A percentile compares a stretch with the other conserved stretches of the same genome.
Conservation (phyloP, 1,284 basidiomycete species). For the Athelia sp. region DNA sequence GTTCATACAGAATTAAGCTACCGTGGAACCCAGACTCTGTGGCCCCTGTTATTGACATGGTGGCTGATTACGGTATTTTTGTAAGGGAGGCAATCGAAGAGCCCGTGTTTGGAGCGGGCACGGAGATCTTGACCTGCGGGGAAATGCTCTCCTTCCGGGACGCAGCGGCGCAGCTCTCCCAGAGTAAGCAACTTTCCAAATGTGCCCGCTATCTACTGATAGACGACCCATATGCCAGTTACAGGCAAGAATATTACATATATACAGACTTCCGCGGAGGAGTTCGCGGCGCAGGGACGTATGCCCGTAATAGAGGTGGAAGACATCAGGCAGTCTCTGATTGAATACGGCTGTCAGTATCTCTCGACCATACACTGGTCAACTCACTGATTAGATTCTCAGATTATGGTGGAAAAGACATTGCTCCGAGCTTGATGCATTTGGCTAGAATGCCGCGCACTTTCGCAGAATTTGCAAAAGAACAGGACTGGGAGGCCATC, state of each 20-base stretch:
- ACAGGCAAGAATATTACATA: neutral
- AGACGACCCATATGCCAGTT: no score
- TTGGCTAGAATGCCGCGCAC: neutral
- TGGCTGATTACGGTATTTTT: neutral
- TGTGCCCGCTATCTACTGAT: no score
- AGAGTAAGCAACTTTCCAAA: no score
- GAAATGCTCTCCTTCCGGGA: neutral
- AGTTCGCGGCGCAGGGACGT: neutral
- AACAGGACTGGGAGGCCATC: no score
- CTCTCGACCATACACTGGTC: neutral
- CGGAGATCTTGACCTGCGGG: neutral
- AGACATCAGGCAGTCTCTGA: neutral
- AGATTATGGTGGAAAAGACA: neutral
- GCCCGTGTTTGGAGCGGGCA: neutral
- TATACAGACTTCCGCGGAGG: neutral
- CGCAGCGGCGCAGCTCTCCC: neutral
- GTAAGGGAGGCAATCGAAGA: neutral
- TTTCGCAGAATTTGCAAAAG: neutral
- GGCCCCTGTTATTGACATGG: neutral
- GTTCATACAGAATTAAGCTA: neutral
- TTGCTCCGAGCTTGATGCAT: neutral
- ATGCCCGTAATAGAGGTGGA: neutral
- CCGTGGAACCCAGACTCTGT: neutral
- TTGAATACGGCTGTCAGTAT: neutral
- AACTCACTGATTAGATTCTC: no score